phyloP scores from a whole-genome alignment of 148 eudicot genomes.

The Dianthus caryophyllus region DNA sequence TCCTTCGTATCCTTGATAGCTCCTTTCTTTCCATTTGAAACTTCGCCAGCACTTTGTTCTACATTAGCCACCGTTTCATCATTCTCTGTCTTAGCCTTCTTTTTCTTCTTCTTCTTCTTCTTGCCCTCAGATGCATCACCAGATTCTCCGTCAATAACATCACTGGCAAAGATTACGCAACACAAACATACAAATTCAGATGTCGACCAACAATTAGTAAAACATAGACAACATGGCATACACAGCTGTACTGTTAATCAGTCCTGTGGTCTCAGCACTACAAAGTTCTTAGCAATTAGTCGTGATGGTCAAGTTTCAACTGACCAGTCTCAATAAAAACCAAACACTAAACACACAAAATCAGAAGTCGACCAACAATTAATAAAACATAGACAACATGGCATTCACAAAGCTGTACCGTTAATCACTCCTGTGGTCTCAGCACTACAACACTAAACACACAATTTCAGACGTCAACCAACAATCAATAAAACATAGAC shows the following conservation, averaged over 20 bases:
- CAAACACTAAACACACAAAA: constrained; percentile 6
- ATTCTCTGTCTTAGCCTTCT: constrained; percentile 46
- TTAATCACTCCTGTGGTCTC: neutral
- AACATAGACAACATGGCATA: neutral
- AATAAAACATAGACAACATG: neutral
- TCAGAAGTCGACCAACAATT: neutral
- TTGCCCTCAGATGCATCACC: constrained; percentile 30
- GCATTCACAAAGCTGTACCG: neutral
- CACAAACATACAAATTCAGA: constrained; percentile 2
- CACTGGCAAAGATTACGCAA: constrained; percentile 14
- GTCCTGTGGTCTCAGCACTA: neutral
- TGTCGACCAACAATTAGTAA: neutral
- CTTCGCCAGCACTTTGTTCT: constrained; percentile 26
- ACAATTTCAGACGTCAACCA: neutral
- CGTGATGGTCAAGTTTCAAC: too few species aligned
- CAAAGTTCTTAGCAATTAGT: neutral
- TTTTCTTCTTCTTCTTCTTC: constrained; percentile 52
- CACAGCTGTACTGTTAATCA: neutral
- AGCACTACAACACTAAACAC: neutral
- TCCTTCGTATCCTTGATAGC: constrained; percentile 33
- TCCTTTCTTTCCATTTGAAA: constrained; percentile 19
- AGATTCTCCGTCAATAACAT: constrained; percentile 20
- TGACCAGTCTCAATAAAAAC: neutral
- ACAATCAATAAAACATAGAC: neutral
- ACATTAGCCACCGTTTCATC: constrained; percentile 25